phyloP scores from a whole-genome alignment of 148 eudicot genomes.

The Spergularia bocconei region DNA sequence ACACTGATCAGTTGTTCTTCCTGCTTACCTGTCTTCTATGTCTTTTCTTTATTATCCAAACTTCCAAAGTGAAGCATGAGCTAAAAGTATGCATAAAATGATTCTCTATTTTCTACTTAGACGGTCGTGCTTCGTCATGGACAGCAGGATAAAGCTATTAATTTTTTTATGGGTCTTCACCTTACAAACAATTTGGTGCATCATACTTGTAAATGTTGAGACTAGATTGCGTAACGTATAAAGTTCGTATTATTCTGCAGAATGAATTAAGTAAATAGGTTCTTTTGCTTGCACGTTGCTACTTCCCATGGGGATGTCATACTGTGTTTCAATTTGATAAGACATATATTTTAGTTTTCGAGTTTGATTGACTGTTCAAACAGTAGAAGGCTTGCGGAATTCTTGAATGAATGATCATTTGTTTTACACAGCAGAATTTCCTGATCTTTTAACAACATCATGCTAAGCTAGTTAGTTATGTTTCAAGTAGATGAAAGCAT shows the following conservation, averaged over 20 bases:
- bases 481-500: too few species aligned
- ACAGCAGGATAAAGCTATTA: slow-evolving; percentile 13
- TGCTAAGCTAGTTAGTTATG: too few species aligned
- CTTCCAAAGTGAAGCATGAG: not conserved
- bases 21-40: slow-evolving; percentile 12
- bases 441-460: too few species aligned
- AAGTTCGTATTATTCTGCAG: slow-evolving; percentile 7
- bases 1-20: slow-evolving; percentile 7
- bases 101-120: slow-evolving; percentile 4
- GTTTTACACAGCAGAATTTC: too few species aligned
- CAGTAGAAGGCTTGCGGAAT: too few species aligned
- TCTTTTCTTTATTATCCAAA: slow-evolving; percentile 4
- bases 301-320: not conserved
- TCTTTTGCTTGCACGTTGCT: slow-evolving; percentile 11
- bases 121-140: slow-evolving; percentile 6
- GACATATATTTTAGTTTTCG: not conserved
- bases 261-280: not conserved
- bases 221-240: slow-evolving; percentile 8
- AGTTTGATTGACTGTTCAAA: not conserved
- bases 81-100: slow-evolving; percentile 12
- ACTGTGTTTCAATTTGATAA: not conserved
- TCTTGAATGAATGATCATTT: too few species aligned
- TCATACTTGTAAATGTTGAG: not conserved
- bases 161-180: not conserved
- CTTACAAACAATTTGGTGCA: not conserved